Evolutionary conservation across 345 rosid species (phyloP), one percentile per base, ranked within the genome.

Genomic region (Pugionium dolabratum): DNA sequence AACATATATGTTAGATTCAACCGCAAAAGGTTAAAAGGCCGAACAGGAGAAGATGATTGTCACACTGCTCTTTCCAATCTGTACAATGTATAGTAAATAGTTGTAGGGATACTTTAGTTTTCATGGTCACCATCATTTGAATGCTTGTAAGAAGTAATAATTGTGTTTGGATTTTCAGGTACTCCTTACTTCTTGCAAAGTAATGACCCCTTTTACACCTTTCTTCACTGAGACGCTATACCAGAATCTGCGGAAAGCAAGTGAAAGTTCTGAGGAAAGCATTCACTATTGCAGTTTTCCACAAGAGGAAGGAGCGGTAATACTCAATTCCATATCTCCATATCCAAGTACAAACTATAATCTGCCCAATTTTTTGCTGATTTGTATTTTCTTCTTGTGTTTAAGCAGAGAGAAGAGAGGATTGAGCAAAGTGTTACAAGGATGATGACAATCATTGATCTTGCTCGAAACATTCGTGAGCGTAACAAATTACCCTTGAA

Each of bases 141-240:
- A 34, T 41, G 41, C 7, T 27, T 34, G 18, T 55, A 5, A 43
- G 30, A 4, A 31, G 44, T 70, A 50, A 63, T 70, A 9, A 53
- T 56, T 62, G 50, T 18, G 34, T 59, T 18, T 78, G 64, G 53
- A 45, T 48, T 78, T 69, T 76, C 79, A 94, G 99, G 97, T 95
- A 72, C 96, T 95, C 78, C 75, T 89, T 33, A 91, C 95, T 58
- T 82, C 98, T 36, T 91, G 99, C 73, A 89, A 88, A 80, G 99
- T 89, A 74, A 95, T 95, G 99, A 82, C 96, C 45, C 88, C 97
- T 50, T 89, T 95, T 73, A 95, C 99, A n/a, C 99, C 99, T 4
- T 95, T 95, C 83, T 95, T 95, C 69, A 87, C 98, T 4, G 99
- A 95, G 75, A 83, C 81, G 52, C 84, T 95, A 39, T 95, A 91